Evolutionary conservation across 805 yeast species (phyloP).

Genomic region (Starmerella powellii): DNA sequence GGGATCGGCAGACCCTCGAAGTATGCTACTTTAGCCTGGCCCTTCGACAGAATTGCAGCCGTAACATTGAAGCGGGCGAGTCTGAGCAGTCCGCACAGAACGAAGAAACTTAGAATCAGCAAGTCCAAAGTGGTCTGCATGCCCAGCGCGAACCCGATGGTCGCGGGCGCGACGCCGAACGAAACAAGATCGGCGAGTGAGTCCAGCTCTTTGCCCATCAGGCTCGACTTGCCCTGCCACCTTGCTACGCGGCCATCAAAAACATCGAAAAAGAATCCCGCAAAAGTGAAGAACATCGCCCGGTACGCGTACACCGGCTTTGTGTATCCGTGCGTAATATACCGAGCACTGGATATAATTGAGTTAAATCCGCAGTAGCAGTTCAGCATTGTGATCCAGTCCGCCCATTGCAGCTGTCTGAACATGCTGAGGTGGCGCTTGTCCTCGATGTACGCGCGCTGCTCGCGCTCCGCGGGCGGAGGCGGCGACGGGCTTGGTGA

Average conservation of each 20-base stretch:
- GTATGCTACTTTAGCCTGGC: slow-evolving; percentile 62
- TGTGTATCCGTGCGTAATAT: slow-evolving; percentile 53
- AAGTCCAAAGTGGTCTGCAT: slow-evolving; percentile 75
- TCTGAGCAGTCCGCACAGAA: slow-evolving; percentile 84
- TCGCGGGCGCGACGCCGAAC: slow-evolving; percentile 92
- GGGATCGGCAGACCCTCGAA: slow-evolving; percentile 98
- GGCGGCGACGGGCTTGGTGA: slow-evolving; percentile 31
- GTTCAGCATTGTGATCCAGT: slow-evolving; percentile 84
- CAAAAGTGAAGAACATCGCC: slow-evolving; percentile 77
- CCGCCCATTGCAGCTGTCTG: slow-evolving; percentile 73
- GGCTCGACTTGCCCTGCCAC: slow-evolving; percentile 75
- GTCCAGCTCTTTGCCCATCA: slow-evolving; percentile 96
- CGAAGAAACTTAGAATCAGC: slow-evolving; percentile 65
- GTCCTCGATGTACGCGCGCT: slow-evolving; percentile 69
- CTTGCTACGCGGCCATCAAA: slow-evolving; percentile 97
- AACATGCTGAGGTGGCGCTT: slow-evolving; percentile 75
- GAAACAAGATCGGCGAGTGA: slow-evolving; percentile 90
- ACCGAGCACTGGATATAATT: slow-evolving; percentile 73
- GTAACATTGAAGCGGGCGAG: slow-evolving; percentile 93
- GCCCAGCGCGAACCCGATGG: slow-evolving; percentile 84
- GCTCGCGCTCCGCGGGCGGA: slow-evolving; percentile 36
- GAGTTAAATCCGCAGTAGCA: slow-evolving; percentile 92
- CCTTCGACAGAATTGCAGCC: slow-evolving; percentile 86
- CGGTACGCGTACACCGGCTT: slow-evolving; percentile 53
- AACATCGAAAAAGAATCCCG: slow-evolving; percentile 90